Evolutionary conservation across 2,329 filamentous ascomycete genomes (phyloP), one percentile per base, ranked within the genome.

Genomic region (Pseudopithomyces chartarum): DNA sequence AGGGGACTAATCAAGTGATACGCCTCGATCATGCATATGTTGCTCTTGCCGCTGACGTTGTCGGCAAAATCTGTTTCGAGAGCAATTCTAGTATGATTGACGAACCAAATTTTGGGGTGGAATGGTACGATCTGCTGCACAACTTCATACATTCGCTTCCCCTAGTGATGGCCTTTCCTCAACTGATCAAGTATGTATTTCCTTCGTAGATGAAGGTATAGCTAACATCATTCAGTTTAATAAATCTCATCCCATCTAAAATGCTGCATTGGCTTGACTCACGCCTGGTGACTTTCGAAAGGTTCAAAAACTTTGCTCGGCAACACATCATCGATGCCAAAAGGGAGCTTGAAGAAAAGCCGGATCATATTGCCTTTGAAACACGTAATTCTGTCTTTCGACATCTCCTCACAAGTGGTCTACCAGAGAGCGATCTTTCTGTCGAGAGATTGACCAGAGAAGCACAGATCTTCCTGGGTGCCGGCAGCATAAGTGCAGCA

Each of bases 401-500:
- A n/a, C 48, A 51, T 34, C 48, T 51, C 17, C 48, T 54, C n/a
- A 32, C 20, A 6, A 71, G 69, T 36, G 45, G 22, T 12, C 51
- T 66, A 1, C 58, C 61, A 7, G 48, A 52, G 11, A 32, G 51
- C 23, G 64, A 66, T 33, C 52, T 55, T 34, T 42, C 57, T n/a
- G 43, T 51, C 15, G 42, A 38, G 6, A 58, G 66, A 10, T 57
- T 69, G 15, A 52, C 57, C 13, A 64, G 62, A 26, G 66, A 69
- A 58, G 64, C 53, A n/a, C 52, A 65, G 36, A 62, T 61, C 4
- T 54, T 68, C 36, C 42, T 67, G 32, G 66, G 66, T 20, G 53
- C 42, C 23, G 55, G 49, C 26, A 53, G 46, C 17, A 44, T 39
- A 8, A 54, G 43, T 20, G 23, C 12, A 62, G 64, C 52, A 54